Percentiles rank a stretch among this genome's conserved stretches.
These are phyloP conservation scores for Knufia fluminis DNA, from an alignment of 2,329 filamentous ascomycete genomes.

Conservation along the genomic window DNA sequence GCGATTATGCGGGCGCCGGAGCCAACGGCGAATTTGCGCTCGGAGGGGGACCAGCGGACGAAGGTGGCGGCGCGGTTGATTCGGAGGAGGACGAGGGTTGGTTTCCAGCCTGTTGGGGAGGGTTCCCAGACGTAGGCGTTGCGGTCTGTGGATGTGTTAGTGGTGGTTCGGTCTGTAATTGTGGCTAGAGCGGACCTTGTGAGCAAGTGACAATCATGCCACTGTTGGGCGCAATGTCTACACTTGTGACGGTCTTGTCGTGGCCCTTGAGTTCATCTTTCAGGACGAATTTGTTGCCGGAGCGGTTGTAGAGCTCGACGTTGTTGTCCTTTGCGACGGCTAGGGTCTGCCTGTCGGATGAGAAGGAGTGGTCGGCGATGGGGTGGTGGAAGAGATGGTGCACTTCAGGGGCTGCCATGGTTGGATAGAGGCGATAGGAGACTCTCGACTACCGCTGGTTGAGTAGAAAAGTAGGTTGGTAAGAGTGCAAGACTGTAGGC, in stretches of 20 bases:
- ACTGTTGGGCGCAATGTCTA: slow-evolving; percentile 84
- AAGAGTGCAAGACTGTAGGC: not conserved
- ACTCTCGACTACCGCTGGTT: slow-evolving; percentile 85
- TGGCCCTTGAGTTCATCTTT: slow-evolving; percentile 92
- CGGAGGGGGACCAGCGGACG: slow-evolving; percentile 92
- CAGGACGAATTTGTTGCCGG: slow-evolving; percentile 66
- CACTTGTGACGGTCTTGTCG: slow-evolving; percentile 91
- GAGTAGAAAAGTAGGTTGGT: not conserved
- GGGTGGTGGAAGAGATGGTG: slow-evolving; percentile 95
- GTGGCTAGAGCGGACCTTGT: slow-evolving; percentile 61
- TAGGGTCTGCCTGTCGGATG: slow-evolving; percentile 75
- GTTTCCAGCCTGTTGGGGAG: slow-evolving; percentile 86
- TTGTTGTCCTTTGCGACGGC: slow-evolving; percentile 84
- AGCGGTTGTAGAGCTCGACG: slow-evolving; percentile 75
- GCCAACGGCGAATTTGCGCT: slow-evolving; percentile 95
- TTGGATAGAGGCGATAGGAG: slow-evolving; percentile 62
- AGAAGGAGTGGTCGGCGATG: slow-evolving; percentile 97
- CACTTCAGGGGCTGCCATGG: slow-evolving; percentile 78
- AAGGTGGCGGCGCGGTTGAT: slow-evolving; percentile 96
- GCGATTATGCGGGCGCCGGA: slow-evolving; percentile 93
- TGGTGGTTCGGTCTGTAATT: no score
- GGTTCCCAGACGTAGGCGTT: slow-evolving; percentile 98
- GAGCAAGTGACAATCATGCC: slow-evolving; percentile 97
- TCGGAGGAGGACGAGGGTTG: slow-evolving; percentile 88
- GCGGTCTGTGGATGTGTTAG: slow-evolving; percentile 64